A percentile compares a stretch with the other conserved stretches of the same genome.
These are phyloP conservation scores for Tetrapisispora pingtungensis DNA, from an alignment of 805 yeast genomes.

Conservation along the genomic window DNA sequence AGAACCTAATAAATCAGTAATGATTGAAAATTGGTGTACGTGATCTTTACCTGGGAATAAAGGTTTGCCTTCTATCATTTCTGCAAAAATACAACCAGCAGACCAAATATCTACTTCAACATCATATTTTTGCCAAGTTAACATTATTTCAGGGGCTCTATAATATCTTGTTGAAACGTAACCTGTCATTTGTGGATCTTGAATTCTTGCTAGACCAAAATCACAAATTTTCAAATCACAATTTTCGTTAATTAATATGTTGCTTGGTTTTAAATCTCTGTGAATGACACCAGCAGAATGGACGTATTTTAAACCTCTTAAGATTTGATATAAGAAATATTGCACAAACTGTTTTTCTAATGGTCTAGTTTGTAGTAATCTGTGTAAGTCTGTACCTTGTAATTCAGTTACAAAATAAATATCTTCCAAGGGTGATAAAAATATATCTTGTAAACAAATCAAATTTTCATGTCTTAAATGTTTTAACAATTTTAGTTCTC, in stretches of 20 bases:
- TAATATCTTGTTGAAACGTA: slow-evolving; percentile 93
- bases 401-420: slow-evolving; percentile 93
- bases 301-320: slow-evolving; percentile 80
- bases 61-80: slow-evolving; percentile 95
- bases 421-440: slow-evolving; percentile 89
- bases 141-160: slow-evolving; percentile 97
- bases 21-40: slow-evolving; percentile 94
- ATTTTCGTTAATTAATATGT: slow-evolving; percentile 77
- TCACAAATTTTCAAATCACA: slow-evolving; percentile 89
- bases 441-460: slow-evolving; percentile 86
- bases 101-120: slow-evolving; percentile 97
- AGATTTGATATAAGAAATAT: slow-evolving; percentile 89
- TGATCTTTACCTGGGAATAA: slow-evolving; percentile 97
- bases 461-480: slow-evolving; percentile 91
- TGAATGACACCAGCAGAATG: slow-evolving; percentile 91
- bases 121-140: slow-evolving; percentile 96
- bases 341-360: slow-evolving; percentile 93
- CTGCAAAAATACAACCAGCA: slow-evolving; percentile 94
- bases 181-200: slow-evolving; percentile 99
- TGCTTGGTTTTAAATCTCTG: slow-evolving; percentile 78
- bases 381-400: slow-evolving; percentile 92
- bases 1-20: slow-evolving; percentile 90
- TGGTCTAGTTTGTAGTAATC: slow-evolving; percentile 85
- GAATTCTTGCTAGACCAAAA: slow-evolving; percentile 91
- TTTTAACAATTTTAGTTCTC: slow-evolving; percentile 88